Evolutionary conservation across 495 filamentous ascomycete genomes (phyloP).

Genomic region (Lasiosphaeria ovina): DNA sequence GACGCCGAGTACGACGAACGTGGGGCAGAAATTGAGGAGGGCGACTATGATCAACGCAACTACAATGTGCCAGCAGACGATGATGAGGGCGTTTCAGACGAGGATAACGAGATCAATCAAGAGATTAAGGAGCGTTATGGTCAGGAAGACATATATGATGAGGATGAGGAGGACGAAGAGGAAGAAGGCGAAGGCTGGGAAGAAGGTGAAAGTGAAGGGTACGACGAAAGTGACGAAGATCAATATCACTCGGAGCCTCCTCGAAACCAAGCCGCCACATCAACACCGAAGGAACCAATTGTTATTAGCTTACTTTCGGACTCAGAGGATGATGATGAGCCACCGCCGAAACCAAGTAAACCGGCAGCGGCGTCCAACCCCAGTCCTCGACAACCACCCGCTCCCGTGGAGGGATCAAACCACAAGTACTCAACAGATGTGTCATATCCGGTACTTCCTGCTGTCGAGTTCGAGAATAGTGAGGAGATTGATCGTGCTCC

Average conservation of each 20-base stretch:
- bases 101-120: constrained; percentile 40
- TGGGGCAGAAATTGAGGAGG: constrained; percentile 29
- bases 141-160: constrained; percentile 36
- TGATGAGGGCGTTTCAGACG: constrained; percentile 34
- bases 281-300: constrained; percentile 24
- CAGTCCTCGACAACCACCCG: not conserved
- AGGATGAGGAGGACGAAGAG: constrained; percentile 29
- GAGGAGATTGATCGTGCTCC: too few species aligned
- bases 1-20: constrained; percentile 25
- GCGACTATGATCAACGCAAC: constrained; percentile 32
- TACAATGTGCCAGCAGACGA: constrained; percentile 28
- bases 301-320: constrained; percentile 40
- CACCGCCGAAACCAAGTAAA: constrained; percentile 12
- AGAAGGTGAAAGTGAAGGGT: constrained; percentile 23
- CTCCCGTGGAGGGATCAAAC: not conserved
- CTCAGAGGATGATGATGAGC: constrained; percentile 35
- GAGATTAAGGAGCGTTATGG: constrained; percentile 38
- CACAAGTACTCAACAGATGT: not conserved
- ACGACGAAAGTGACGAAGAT: constrained; percentile 25
- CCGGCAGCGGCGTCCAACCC: not conserved
- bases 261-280: constrained; percentile 8
- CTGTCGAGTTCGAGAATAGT: too few species aligned
- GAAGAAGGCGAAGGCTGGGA: constrained; percentile 16
- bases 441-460: too few species aligned
- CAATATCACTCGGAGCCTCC: not conserved